Percentiles rank a stretch among this genome's conserved stretches.
These are phyloP conservation scores for Nadsonia fulvescens DNA, from an alignment of 805 yeast genomes.

Conservation along the genomic window DNA sequence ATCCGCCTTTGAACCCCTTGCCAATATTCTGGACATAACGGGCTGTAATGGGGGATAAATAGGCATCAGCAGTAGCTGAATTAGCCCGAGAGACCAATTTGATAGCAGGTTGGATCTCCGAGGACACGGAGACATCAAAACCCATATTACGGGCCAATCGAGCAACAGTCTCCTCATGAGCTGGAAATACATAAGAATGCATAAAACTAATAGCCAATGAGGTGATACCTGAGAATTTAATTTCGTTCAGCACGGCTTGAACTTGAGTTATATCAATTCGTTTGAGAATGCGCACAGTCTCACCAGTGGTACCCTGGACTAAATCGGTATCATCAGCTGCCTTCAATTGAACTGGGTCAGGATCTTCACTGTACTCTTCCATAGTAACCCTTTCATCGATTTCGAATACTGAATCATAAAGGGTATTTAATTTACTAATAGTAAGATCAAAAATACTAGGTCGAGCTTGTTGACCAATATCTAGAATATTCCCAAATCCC, in stretches of 20 bases:
- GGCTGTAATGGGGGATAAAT: constrained; percentile 61
- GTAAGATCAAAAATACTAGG: constrained; percentile 78
- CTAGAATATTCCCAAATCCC: constrained; percentile 70
- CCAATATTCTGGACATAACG: constrained; percentile 45
- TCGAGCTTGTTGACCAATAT: constrained; percentile 81
- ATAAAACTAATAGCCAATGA: constrained; percentile 56
- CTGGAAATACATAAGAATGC: constrained; percentile 57
- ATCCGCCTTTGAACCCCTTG: constrained; percentile 38
- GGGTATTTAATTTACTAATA: constrained; percentile 49
- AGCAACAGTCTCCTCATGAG: constrained; percentile 47
- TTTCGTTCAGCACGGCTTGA: constrained; percentile 22
- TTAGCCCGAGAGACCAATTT: constrained; percentile 59
- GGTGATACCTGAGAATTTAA: constrained; percentile 40
- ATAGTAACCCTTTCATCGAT: constrained; percentile 81
- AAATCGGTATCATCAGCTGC: constrained; percentile 18
- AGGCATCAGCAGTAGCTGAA: constrained; percentile 68
- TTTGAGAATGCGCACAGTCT: constrained; percentile 38
- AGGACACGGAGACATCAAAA: constrained; percentile 55
- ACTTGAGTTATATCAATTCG: constrained; percentile 30
- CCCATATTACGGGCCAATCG: constrained; percentile 46
- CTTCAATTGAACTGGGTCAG: constrained; percentile 18
- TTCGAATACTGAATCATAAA: constrained; percentile 65
- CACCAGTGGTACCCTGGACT: constrained; percentile 48
- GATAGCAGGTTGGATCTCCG: constrained; percentile 61
- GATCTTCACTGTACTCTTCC: constrained; percentile 67